phyloP scores from a whole-genome alignment of 257 asterid species.

The Ballota nigra region DNA sequence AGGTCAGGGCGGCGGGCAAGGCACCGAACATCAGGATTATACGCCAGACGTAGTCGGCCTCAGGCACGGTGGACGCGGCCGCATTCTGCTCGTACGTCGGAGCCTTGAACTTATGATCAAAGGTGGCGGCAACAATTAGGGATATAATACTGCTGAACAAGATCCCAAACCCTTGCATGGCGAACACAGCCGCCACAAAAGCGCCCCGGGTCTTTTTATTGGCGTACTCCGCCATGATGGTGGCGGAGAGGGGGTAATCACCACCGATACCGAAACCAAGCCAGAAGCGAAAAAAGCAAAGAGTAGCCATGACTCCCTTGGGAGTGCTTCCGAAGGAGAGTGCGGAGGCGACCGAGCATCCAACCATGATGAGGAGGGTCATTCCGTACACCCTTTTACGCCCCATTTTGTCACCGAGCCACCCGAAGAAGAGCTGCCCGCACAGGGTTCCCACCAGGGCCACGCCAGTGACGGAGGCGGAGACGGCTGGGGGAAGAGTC shows the following conservation, averaged over 20 bases:
- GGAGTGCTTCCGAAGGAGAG: constrained; percentile 52
- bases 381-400: too few relatives aligned
- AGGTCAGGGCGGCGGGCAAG: constrained; percentile 57
- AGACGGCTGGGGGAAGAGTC: constrained; percentile 35
- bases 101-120: constrained; percentile 35
- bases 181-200: too few relatives aligned
- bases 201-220: too few relatives aligned
- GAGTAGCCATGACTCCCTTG: constrained; percentile 51
- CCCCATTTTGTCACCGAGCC: too few relatives aligned
- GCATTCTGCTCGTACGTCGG: constrained; percentile 30
- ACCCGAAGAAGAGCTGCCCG: too few relatives aligned
- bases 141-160: too few relatives aligned
- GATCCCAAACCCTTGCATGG: too few relatives aligned
- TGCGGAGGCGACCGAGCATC: constrained; percentile 51
- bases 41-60: constrained; percentile 70
- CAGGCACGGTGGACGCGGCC: constrained; percentile 40
- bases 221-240: constrained; percentile 81
- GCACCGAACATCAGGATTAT: constrained; percentile 68
- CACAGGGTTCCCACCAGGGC: too few relatives aligned
- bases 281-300: constrained; percentile 75
- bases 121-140: constrained; percentile 31
- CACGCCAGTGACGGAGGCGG: too few relatives aligned
- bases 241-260: constrained; percentile 72
- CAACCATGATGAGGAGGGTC: constrained; percentile 56
- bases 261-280: constrained; percentile 76